Conservation (phyloP, 2,329 filamentous ascomycete genomes). For the Nemania sp. region DNA sequence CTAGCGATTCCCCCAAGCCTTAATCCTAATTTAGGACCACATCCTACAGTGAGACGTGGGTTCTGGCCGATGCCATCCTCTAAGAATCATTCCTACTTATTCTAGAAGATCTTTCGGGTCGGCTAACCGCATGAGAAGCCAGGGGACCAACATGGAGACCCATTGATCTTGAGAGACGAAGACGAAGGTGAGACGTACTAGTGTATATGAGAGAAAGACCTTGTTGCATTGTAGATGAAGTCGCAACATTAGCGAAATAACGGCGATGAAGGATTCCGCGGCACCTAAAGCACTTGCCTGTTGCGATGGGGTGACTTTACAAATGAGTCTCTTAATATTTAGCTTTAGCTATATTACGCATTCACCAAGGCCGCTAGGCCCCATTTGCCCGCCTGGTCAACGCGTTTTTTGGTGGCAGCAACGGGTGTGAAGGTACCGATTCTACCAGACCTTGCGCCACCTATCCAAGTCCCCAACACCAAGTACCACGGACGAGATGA, state of each 20-base stretch:
- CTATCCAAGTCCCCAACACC: slow-evolving; percentile 35
- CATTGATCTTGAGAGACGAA: slow-evolving; percentile 31
- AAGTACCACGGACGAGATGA: slow-evolving; percentile 24
- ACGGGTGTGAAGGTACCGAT: slow-evolving; percentile 38
- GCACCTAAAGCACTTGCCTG: slow-evolving; percentile 1
- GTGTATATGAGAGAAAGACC: slow-evolving; percentile 12
- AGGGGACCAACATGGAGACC: slow-evolving; percentile 31
- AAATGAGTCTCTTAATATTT: not conserved
- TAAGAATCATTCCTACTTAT: slow-evolving; percentile 42
- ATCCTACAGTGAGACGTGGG: slow-evolving; percentile 42
- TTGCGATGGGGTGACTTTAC: not conserved
- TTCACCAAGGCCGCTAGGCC: not conserved
- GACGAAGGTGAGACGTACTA: slow-evolving; percentile 16
- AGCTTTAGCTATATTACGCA: not conserved
- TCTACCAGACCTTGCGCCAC: slow-evolving; percentile 45
- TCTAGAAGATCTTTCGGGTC: slow-evolving; percentile 49
- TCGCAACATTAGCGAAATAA: slow-evolving; percentile 30
- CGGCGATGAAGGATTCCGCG: not conserved
- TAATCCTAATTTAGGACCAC: slow-evolving; percentile 44
- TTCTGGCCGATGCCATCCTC: slow-evolving; percentile 42
- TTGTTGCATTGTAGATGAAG: slow-evolving; percentile 18
- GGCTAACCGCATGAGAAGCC: slow-evolving; percentile 37
- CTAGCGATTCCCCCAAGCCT: slow-evolving; percentile 44
- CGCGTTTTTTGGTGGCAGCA: slow-evolving; percentile 24
- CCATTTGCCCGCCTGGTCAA: slow-evolving; percentile 18